Evolutionary conservation across 2,329 filamentous ascomycete species (phyloP).

Genomic region (Colletotrichum camelliae): DNA sequence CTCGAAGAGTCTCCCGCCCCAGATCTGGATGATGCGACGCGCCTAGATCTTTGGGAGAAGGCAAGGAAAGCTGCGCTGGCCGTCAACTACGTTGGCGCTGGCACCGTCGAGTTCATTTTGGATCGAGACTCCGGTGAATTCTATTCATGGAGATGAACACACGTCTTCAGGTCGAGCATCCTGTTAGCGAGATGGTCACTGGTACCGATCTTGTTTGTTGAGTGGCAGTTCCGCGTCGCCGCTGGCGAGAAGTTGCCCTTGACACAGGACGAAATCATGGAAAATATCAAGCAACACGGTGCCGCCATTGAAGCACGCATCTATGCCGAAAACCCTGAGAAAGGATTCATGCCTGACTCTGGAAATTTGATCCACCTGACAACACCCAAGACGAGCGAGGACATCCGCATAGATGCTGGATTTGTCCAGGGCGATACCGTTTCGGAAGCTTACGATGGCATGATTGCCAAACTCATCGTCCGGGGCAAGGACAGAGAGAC

Average conservation of each 20-base stretch:
- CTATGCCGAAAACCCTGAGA: slow-evolving; percentile 93
- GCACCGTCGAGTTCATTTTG: slow-evolving; percentile 90
- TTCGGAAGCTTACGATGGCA: slow-evolving; percentile 94
- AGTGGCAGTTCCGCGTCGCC: slow-evolving; percentile 89
- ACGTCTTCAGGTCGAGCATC: slow-evolving; percentile 93
- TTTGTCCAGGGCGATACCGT: slow-evolving; percentile 92
- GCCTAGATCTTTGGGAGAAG: slow-evolving; percentile 70
- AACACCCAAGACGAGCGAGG: slow-evolving; percentile 71
- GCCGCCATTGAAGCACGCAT: slow-evolving; percentile 95
- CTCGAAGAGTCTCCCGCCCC: slow-evolving; percentile 89
- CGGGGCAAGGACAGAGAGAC: slow-evolving; percentile 78
- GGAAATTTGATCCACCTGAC: slow-evolving; percentile 84
- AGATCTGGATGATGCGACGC: slow-evolving; percentile 60
- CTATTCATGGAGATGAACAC: slow-evolving; percentile 86
- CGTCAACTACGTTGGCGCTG: slow-evolving; percentile 86
- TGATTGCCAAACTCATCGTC: slow-evolving; percentile 98
- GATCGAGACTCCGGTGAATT: slow-evolving; percentile 83
- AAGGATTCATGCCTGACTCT: slow-evolving; percentile 92
- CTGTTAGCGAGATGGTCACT: slow-evolving; percentile 78
- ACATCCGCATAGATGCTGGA: slow-evolving; percentile 90
- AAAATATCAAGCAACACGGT: slow-evolving; percentile 74
- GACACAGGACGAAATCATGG: slow-evolving; percentile 70
- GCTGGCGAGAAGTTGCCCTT: slow-evolving; percentile 62
- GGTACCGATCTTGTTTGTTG: slow-evolving; percentile 86
- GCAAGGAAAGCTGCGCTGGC: slow-evolving; percentile 71